These are phyloP conservation scores for Lactarius tabidus DNA, from an alignment of 768 basidiomycete species.

Conservation along the genomic window DNA sequence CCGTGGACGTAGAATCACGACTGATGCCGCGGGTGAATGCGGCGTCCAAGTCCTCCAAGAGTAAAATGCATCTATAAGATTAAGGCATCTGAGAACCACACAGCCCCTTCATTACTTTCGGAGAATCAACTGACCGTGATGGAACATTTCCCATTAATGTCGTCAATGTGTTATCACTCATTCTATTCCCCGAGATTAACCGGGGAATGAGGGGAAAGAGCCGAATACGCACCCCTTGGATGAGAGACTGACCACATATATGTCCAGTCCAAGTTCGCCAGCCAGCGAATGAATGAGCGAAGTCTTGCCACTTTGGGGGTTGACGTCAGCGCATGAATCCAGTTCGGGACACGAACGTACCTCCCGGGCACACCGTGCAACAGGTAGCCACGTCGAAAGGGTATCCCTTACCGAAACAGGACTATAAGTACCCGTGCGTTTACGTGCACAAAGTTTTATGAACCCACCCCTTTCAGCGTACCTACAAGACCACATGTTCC, in stretches of 20 bases:
- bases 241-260: conserved; percentile 86
- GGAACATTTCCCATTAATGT: conserved; percentile 88
- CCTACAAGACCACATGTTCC: conserved; percentile 42
- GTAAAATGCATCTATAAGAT: conserved; percentile 71
- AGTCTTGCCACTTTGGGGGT: conserved; percentile 64
- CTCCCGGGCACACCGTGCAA: conserved; percentile 85
- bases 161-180: conserved; percentile 86
- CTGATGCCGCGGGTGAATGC: conserved; percentile 85
- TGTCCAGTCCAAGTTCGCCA: conserved; percentile 82
- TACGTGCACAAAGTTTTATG: conserved; percentile 9
- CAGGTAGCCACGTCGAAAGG: conserved; percentile 82
- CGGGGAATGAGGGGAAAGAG: conserved; percentile 8
- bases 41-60: conserved; percentile 91
- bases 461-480: conserved; percentile 82
- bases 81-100: conserved; percentile 22
- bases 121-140: conserved; percentile 50
- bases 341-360: conserved; percentile 35
- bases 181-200: conserved; percentile 42
- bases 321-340: conserved; percentile 23
- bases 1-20: conserved; percentile 77
- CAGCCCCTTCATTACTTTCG: conserved; percentile 13
- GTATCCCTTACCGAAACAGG: conserved; percentile 54
- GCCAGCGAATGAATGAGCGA: conserved; percentile 82
- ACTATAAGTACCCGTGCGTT: conserved; percentile 2
- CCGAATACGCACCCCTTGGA: conserved; percentile 65